Base-by-base conservation (phyloP, 352 stramenopile genomes). In the Proteromonas lacertae region DNA sequence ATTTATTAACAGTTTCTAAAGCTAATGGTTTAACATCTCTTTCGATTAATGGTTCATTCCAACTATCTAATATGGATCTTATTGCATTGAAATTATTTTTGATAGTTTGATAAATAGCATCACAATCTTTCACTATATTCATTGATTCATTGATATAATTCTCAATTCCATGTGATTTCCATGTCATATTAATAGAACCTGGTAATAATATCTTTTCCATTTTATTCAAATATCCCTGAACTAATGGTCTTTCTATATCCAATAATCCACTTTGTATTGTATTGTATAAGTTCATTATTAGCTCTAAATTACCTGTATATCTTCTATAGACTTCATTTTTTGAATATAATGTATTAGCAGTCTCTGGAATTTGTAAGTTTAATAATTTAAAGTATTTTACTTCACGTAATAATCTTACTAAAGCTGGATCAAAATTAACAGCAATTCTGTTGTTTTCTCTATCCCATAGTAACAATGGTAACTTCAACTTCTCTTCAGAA, bases 71-170 rank as follows among this genome's bases (percentile, higher is more conserved):
- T n/a, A n/a, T n/a, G n/a, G n/a, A n/a, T n/a, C n/a, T n/a, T n/a
- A n/a, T n/a, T n/a, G n/a, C n/a, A n/a, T 94, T 79, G 43, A 94
- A 90, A 32, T 94, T 91, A 45, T 96, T 79, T 47, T 94, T 95
- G 52, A 94, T 90, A 47, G 90, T 92, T 2, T 60, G 79, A 39
- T 95, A 78, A 29, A 96, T 51, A 42, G 93, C 80, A 49, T 94
- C 75, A 4, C 95, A 53, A 37, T 88, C 81, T 32, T 81, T 73
- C 4, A 96, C 51, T 0, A 78, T 79, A 1, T 54, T 36, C 35
- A 66, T 52, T 16, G 69, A 36, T 1, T 89, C 69, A 39, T 70
- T 70, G 19, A 84, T 87, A 45, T 93, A 94, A 4, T 71, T 64
- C 44, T 95, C 80, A 37, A 96, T 95, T 48, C 95, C 95, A 76